A percentile compares a stretch with the other conserved stretches of the same genome.
Conservation (phyloP, 805 yeast species). For the Lipomyces anomalus region DNA sequence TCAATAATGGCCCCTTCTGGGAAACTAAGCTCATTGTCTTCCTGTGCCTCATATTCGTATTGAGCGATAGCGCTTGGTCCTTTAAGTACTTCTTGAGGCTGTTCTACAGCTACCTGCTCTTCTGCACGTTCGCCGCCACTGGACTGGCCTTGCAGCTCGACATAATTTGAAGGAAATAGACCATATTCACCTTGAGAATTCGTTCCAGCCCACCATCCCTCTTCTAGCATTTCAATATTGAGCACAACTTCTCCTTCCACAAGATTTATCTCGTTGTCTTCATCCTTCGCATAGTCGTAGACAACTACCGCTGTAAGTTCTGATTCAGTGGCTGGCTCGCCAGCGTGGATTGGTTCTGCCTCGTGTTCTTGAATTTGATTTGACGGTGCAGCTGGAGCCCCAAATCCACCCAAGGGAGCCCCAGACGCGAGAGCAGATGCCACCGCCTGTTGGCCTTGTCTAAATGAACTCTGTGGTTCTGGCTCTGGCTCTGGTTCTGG, state of each 20-base stretch:
- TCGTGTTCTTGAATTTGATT: constrained; percentile 14
- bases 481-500: constrained; percentile 15
- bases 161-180: constrained; percentile 88
- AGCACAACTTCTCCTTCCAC: constrained; percentile 60
- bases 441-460: constrained; percentile 28
- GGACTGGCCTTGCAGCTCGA: constrained; percentile 37
- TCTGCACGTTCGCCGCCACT: constrained; percentile 1
- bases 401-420: constrained; percentile 23
- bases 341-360: constrained; percentile 17
- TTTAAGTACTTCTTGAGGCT: constrained; percentile 27
- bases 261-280: constrained; percentile 67
- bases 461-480: constrained; percentile 7
- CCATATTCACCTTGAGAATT: constrained; percentile 65
- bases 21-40: constrained; percentile 84
- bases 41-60: constrained; percentile 81
- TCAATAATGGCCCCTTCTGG: constrained; percentile 75
- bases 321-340: constrained; percentile 9
- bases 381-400: constrained; percentile 16
- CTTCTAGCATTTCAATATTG: constrained; percentile 65
- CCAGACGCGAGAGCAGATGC: constrained; percentile 28
- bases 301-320: constrained; percentile 62
- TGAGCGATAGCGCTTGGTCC: constrained; percentile 56
- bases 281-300: constrained; percentile 72
- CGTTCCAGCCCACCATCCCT: constrained; percentile 89
- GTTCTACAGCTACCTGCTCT: constrained; percentile 5